Percentiles rank a stretch among this genome's conserved stretches.
Conservation (phyloP, 208 protist genomes). For the Crithidia thermophila region DNA sequence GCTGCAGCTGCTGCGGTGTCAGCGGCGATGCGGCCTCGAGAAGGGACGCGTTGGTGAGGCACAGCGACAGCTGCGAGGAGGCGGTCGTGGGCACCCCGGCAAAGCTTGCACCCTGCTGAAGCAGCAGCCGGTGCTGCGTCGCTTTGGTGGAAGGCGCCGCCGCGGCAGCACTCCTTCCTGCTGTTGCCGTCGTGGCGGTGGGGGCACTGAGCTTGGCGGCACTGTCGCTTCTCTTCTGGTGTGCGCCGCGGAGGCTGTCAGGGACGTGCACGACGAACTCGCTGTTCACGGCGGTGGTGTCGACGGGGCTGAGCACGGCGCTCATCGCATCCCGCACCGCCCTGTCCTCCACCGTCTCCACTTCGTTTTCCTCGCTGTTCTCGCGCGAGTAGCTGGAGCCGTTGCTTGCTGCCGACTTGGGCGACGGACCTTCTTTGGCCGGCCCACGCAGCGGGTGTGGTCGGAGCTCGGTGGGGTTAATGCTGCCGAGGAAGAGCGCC, state of each 20-base stretch:
- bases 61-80: not conserved
- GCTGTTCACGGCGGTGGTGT: not conserved
- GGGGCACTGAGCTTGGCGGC: too few species aligned
- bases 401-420: not conserved
- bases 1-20: slow-evolving; percentile 18
- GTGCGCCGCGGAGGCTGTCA: not conserved
- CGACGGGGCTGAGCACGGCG: not conserved
- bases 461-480: slow-evolving; percentile 20
- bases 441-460: slow-evolving; percentile 24
- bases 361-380: slow-evolving; percentile 7
- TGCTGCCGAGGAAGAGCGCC: slow-evolving; percentile 20
- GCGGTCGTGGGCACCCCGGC: not conserved
- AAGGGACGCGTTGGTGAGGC: not conserved
- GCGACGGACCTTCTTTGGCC: not conserved
- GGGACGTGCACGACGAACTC: slow-evolving; percentile 9
- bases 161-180: not conserved
- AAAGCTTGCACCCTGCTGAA: not conserved
- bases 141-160: too few species aligned
- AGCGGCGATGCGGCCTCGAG: not conserved
- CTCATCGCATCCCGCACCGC: slow-evolving; percentile 3
- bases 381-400: not conserved
- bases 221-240: too few species aligned
- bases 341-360: not conserved
- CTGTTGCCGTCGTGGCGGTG: not conserved
- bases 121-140: not conserved